Conservation (phyloP, 495 filamentous ascomycete species). For the Penicillium canariense region DNA sequence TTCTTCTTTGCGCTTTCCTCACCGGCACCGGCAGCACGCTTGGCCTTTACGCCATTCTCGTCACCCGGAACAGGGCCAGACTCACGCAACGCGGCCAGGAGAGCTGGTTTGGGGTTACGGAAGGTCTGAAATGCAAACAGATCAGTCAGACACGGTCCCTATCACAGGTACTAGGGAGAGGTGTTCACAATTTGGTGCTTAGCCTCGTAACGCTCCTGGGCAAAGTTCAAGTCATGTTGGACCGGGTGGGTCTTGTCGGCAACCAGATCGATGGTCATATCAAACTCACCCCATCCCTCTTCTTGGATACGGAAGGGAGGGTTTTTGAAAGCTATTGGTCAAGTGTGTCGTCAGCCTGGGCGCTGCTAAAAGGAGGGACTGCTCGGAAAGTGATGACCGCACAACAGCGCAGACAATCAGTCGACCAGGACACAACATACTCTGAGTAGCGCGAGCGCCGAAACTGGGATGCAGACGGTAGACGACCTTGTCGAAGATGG, state of each 20-base stretch:
- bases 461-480: slow-evolving; percentile 96
- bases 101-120: slow-evolving; percentile 84
- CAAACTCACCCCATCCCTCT: slow-evolving; percentile 98
- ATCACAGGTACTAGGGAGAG: background rate
- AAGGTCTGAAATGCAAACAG: slow-evolving; percentile 55
- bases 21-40: slow-evolving; percentile 44
- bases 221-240: slow-evolving; percentile 90
- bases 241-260: slow-evolving; percentile 81
- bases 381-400: background rate
- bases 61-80: slow-evolving; percentile 81
- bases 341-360: slow-evolving; percentile 2
- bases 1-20: slow-evolving; percentile 72
- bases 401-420: background rate
- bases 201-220: slow-evolving; percentile 73
- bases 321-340: slow-evolving; percentile 63
- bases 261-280: slow-evolving; percentile 81
- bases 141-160: background rate
- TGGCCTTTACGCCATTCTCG: slow-evolving; percentile 58
- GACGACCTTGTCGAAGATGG: slow-evolving; percentile 81
- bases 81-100: slow-evolving; percentile 70
- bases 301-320: slow-evolving; percentile 88
- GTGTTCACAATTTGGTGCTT: slow-evolving; percentile 66
- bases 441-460: slow-evolving; percentile 70
- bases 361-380: background rate
- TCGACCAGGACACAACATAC: slow-evolving; percentile 48